Evolutionary conservation across 129 eudicot genomes (phyloP).

Genomic region (Chrysanthemum seticuspe): DNA sequence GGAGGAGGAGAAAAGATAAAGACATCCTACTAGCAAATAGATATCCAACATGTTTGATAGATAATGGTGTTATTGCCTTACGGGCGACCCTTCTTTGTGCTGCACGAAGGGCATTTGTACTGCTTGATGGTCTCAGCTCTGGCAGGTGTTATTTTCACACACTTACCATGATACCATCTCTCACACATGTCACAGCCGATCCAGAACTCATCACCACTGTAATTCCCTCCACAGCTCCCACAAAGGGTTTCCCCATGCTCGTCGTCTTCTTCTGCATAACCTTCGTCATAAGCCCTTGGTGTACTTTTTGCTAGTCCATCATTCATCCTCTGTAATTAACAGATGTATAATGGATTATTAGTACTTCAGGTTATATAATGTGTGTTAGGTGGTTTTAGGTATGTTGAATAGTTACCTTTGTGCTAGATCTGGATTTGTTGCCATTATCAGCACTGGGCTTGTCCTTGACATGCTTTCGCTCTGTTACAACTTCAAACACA

Average conservation of each 20-base stretch:
- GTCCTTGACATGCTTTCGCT: conserved; percentile 56
- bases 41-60: conserved; percentile 21
- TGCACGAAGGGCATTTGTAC: conserved; percentile 80
- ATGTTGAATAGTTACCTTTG: conserved; percentile 38
- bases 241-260: conserved; percentile 78
- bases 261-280: conserved; percentile 63
- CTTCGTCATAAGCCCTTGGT: conserved; percentile 46
- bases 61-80: conserved; percentile 16
- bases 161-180: conserved; percentile 79
- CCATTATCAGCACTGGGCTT: conserved; percentile 61
- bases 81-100: conserved; percentile 43
- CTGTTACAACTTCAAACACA: conserved; percentile 68
- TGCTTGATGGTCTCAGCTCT: conserved; percentile 68
- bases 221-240: conserved; percentile 76
- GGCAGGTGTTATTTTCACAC: conserved; percentile 71
- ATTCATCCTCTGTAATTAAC: conserved; percentile 48
- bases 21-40: conserved; percentile 21
- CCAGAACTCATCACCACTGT: conserved; percentile 81
- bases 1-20: not conserved
- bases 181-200: conserved; percentile 80
- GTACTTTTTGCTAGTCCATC: conserved; percentile 52
- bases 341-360: not conserved
- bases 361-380: not conserved
- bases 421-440: conserved; percentile 60
- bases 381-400: not conserved